Evolutionary conservation across 768 basidiomycete species (phyloP), one percentile per base, ranked within the genome.

Genomic region (Lanmaoa rubissima): DNA sequence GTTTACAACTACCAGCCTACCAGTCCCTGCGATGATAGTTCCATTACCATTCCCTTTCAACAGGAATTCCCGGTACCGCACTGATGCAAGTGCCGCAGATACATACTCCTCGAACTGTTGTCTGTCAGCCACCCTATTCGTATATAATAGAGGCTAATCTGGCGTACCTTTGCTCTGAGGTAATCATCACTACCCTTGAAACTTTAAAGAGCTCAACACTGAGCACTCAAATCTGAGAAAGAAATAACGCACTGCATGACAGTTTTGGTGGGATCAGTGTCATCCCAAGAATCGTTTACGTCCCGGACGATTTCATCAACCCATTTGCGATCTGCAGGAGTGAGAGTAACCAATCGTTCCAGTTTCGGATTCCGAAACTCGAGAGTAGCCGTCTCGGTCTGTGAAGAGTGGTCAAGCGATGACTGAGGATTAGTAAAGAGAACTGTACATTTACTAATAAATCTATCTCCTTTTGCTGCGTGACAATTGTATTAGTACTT

Each of bases 151-250:
- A 48, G 11, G 10, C 17, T 40, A 9, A 34, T 56, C 35, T 35
- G 34, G 62, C 69, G 21, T 55, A 89, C 92, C 82, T 94, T 95
- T 36, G 82, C 81, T 55, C 97, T 79, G 26, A 99, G 74, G 67
- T 95, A 98, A 70, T 99, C 97, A 63, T 99, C 97, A 62, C 92
- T 94, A 13, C 96, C 97, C 72, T 90, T 89, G 76, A 96, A 98
- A 60, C 90, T 92, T 66, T 39, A 59, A 46, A 28, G n/a, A 39
- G 40, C 40, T 63, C 43, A 58, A 32, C 14, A 55, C 40, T 13
- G 6, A 48, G 10, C 19, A 16, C 47, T 31, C 36, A 21, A 24
- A 21, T 36, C n/a, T 2, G 31, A n/a, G 0, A 24, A 19, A 46
- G 45, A 60, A 46, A 40, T 10, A 36, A 79, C 87, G 47, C 63